These are phyloP conservation scores for Takashimella tepidaria DNA, from an alignment of 1,284 basidiomycete genomes.

Conservation along the genomic window DNA sequence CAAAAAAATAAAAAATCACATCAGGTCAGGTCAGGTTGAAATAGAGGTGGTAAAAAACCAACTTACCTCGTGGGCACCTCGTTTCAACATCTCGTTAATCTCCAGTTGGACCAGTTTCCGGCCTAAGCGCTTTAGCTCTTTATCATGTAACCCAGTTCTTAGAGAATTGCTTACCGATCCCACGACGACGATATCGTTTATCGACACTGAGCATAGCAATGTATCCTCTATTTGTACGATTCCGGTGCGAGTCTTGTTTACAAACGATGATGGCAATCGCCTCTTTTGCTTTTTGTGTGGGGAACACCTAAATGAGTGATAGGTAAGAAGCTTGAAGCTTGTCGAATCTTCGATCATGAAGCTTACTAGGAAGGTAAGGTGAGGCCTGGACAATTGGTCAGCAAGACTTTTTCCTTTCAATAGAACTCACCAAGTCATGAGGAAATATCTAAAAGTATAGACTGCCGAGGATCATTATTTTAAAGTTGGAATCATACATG, in stretches of 20 bases:
- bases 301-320: slow-evolving; percentile 27
- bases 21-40: no score
- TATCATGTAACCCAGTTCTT: no score
- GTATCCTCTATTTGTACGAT: slow-evolving; percentile 78
- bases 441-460: slow-evolving; percentile 67
- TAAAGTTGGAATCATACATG: no score
- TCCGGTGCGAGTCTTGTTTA: slow-evolving; percentile 83
- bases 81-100: slow-evolving; percentile 69
- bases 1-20: neutral
- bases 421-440: slow-evolving; percentile 73
- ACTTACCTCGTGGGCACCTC: slow-evolving; percentile 75
- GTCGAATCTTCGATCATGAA: no score
- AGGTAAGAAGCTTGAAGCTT: slow-evolving; percentile 1
- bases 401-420: neutral
- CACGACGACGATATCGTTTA: slow-evolving; percentile 72
- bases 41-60: no score
- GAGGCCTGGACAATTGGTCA: slow-evolving; percentile 63
- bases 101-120: slow-evolving; percentile 71
- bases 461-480: slow-evolving; percentile 23
- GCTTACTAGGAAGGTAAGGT: slow-evolving; percentile 79
- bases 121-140: slow-evolving; percentile 53
- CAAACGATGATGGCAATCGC: slow-evolving; percentile 90
- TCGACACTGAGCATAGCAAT: slow-evolving; percentile 95
- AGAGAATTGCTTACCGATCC: slow-evolving; percentile 72
- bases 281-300: slow-evolving; percentile 22